A percentile compares a stretch with the other conserved stretches of the same genome.
Conservation (phyloP, 441 rosid species). For the Populus hybrid region DNA sequence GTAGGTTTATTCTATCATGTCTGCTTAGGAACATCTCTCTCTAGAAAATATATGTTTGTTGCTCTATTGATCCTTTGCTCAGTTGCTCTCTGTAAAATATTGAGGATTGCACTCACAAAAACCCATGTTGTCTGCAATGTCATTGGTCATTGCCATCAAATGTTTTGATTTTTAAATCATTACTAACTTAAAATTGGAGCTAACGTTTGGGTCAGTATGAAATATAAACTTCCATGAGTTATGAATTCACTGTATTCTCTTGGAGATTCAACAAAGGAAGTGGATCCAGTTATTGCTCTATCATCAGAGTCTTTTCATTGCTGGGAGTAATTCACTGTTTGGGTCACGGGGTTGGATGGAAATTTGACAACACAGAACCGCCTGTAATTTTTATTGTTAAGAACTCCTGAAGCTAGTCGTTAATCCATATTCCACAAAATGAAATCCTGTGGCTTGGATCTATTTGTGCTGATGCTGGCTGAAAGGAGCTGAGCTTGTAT, state of each 20-base stretch:
- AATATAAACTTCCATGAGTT: neutral
- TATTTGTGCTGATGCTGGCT: neutral
- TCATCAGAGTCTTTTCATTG: neutral
- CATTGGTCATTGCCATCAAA: neutral
- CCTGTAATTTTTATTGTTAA: neutral
- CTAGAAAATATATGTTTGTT: neutral
- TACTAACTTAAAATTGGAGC: neutral
- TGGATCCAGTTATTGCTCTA: neutral
- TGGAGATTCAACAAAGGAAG: neutral
- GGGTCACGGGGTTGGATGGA: neutral
- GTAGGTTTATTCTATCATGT: neutral
- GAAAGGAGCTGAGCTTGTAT: neutral
- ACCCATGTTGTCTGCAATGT: neutral
- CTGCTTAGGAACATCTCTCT: neutral
- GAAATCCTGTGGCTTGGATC: neutral
- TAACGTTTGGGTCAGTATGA: neutral
- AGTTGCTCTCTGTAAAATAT: neutral
- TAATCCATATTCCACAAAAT: neutral
- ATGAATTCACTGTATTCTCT: neutral
- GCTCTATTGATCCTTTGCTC: neutral
- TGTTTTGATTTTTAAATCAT: neutral
- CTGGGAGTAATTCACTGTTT: neutral
- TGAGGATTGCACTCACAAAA: neutral
- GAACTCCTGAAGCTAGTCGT: neutral
- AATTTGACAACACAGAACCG: neutral